phyloP scores from a whole-genome alignment of 352 stramenopile genomes.

The Peronospora farinosa region DNA sequence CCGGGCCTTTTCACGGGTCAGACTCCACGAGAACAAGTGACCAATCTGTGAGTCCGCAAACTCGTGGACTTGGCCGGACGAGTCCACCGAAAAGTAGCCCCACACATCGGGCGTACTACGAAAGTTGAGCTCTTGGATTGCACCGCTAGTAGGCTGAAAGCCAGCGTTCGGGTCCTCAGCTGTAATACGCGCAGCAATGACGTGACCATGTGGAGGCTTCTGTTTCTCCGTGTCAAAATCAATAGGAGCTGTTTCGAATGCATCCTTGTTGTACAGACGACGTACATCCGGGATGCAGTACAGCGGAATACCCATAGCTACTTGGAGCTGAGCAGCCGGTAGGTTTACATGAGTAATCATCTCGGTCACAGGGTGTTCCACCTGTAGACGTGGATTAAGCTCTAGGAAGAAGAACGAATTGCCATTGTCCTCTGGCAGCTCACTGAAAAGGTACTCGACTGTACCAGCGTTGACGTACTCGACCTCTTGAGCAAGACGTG shows the following conservation, averaged over 20 bases:
- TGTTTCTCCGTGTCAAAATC: slow-evolving; percentile 92
- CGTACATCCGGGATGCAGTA: slow-evolving; percentile 98
- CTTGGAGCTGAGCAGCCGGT: slow-evolving; percentile 94
- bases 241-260: slow-evolving; percentile 89
- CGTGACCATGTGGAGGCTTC: slow-evolving; percentile 88
- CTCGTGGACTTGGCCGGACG: slow-evolving; percentile 98
- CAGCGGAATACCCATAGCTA: slow-evolving; percentile 99
- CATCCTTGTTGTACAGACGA: slow-evolving; percentile 93
- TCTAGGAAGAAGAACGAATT: slow-evolving; percentile 99
- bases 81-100: slow-evolving; percentile 99
- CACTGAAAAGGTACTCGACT: slow-evolving; percentile 99
- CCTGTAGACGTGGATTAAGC: slow-evolving; percentile 98
- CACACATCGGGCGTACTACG: slow-evolving; percentile 98
- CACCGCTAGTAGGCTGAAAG: slow-evolving; percentile 97
- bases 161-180: slow-evolving; percentile 98
- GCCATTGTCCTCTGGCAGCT: slow-evolving; percentile 86
- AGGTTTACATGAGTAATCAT: slow-evolving; percentile 99
- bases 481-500: slow-evolving; percentile 96
- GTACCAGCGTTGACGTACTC: slow-evolving; percentile 99
- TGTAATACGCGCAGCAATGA: slow-evolving; percentile 98
- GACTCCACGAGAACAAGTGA: slow-evolving; percentile 97
- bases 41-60: slow-evolving; percentile 99
- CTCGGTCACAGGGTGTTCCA: slow-evolving; percentile 98
- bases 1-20: slow-evolving; percentile 92
- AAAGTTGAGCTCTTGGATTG: slow-evolving; percentile 99